Evolutionary conservation across 176 grass and related monocot genomes (phyloP).

Genomic region (Aegilops sharonensis): DNA sequence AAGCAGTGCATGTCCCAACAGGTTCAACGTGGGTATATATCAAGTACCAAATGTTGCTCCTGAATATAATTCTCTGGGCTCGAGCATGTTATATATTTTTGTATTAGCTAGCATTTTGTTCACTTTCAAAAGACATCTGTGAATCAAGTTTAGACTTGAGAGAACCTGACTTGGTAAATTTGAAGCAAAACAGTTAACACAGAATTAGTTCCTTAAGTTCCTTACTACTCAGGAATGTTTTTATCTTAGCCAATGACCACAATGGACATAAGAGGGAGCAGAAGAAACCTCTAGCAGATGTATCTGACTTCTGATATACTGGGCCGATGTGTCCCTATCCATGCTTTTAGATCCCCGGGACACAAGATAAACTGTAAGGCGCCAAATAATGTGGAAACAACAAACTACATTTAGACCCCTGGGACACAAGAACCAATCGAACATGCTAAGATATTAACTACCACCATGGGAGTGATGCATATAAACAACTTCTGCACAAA

Average conservation of each 20-base stretch:
- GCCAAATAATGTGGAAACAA: slow-evolving; percentile 15
- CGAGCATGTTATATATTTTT: not conserved
- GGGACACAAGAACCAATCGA: not conserved
- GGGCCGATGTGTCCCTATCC: slow-evolving; percentile 52
- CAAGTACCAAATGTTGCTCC: not conserved
- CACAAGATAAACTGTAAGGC: not conserved
- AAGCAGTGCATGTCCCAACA: not conserved
- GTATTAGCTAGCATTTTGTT: not conserved
- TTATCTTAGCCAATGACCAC: not conserved
- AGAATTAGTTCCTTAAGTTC: not conserved
- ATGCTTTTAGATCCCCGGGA: slow-evolving; percentile 59
- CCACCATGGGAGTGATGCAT: not conserved
- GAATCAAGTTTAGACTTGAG: not conserved
- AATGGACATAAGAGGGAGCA: not conserved
- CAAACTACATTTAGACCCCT: not conserved
- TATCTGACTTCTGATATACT: slow-evolving; percentile 62
- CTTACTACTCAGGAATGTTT: not conserved
- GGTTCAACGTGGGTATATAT: not conserved
- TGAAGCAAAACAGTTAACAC: not conserved
- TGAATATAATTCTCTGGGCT: not conserved
- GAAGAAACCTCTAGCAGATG: slow-evolving; percentile 72
- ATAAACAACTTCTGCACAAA: not conserved
- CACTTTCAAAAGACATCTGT: not conserved
- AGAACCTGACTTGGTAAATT: not conserved
- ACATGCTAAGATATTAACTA: not conserved